phyloP scores from a whole-genome alignment of 2,329 filamentous ascomycete species.

The Verticillium zaregamsianum region DNA sequence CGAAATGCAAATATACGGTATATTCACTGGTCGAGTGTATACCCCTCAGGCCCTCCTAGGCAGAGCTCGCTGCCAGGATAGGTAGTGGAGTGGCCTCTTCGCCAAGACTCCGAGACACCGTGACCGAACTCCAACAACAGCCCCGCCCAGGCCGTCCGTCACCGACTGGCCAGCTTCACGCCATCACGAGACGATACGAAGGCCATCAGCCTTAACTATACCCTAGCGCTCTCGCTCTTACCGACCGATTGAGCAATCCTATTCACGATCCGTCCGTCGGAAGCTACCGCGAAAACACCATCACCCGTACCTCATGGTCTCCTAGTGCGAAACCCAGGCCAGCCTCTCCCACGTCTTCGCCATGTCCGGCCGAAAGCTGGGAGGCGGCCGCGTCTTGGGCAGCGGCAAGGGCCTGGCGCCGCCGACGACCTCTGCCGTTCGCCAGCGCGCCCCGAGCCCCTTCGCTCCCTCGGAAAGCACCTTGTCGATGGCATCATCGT shows the following conservation, averaged over 20 bases:
- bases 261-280: not conserved
- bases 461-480: slow-evolving; percentile 64
- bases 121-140: not conserved
- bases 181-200: not conserved
- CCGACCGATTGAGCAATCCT: not conserved
- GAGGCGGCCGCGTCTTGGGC: slow-evolving; percentile 87
- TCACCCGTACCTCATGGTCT: slow-evolving; percentile 6
- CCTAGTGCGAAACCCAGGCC: slow-evolving; percentile 16
- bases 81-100: not conserved
- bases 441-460: slow-evolving; percentile 44
- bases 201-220: not conserved
- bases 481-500: slow-evolving; percentile 70
- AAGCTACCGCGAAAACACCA: not conserved
- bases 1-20: too few relatives aligned
- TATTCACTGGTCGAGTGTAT: not conserved
- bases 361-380: slow-evolving; percentile 85
- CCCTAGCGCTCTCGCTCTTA: not conserved
- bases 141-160: not conserved
- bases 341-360: slow-evolving; percentile 10
- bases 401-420: slow-evolving; percentile 80
- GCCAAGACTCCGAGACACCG: not conserved
- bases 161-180: not conserved
- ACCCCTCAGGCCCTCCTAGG: not conserved
- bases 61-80: not conserved
- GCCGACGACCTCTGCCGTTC: slow-evolving; percentile 37